Conservation (phyloP, 1,284 basidiomycete genomes). For the Cronartium quercuum region DNA sequence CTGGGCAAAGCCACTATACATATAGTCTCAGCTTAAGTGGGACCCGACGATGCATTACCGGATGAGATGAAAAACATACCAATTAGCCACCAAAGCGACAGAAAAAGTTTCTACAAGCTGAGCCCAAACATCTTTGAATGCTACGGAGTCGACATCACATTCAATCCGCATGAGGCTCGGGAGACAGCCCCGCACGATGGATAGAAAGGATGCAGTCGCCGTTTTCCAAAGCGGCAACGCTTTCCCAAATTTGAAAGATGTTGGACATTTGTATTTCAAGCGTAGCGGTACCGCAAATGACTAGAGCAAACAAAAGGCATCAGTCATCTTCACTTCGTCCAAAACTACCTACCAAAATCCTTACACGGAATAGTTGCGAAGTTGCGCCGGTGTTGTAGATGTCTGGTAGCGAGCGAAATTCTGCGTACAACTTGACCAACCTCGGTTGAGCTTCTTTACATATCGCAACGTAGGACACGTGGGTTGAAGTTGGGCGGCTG, state of each 20-base stretch:
- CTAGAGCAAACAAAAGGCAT: constrained; percentile 50
- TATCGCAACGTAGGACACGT: constrained; percentile 78
- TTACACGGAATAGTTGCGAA: constrained; percentile 70
- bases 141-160: constrained; percentile 58
- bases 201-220: constrained; percentile 51
- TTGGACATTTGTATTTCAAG: constrained; percentile 87
- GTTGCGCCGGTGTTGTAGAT: constrained; percentile 77
- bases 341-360: constrained; percentile 44
- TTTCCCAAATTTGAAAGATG: constrained; percentile 73
- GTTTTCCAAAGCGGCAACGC: constrained; percentile 87
- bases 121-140: constrained; percentile 70
- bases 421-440: constrained; percentile 60
- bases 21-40: constrained; percentile 50
- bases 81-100: constrained; percentile 75
- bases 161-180: background rate
- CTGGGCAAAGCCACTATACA: constrained; percentile 51
- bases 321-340: background rate
- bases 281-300: constrained; percentile 84
- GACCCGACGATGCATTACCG: background rate
- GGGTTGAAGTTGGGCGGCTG: constrained; percentile 53
- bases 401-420: constrained; percentile 59
- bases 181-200: constrained; percentile 15
- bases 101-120: constrained; percentile 76
- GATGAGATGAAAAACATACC: constrained; percentile 54
- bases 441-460: constrained; percentile 79